Percentiles rank a stretch among this genome's conserved stretches.
Evolutionary conservation across 2,329 filamentous ascomycete species (phyloP).

Genomic region (Curvularia verruculosa): DNA sequence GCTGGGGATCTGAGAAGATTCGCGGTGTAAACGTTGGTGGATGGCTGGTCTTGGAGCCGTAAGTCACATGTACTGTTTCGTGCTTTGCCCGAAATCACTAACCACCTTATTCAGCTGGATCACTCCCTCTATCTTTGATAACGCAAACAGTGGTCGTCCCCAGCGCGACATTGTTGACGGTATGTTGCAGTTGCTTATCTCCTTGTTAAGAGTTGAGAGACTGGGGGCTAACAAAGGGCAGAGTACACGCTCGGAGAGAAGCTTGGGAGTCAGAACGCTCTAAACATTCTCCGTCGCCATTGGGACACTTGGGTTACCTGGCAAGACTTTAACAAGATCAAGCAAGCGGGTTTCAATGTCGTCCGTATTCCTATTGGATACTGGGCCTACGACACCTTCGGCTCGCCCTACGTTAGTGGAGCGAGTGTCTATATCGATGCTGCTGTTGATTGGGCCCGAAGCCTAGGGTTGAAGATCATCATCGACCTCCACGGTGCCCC

Average conservation of each 20-base stretch:
- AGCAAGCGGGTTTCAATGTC: conserved; percentile 62
- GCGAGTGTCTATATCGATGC: conserved; percentile 61
- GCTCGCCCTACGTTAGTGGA: conserved; percentile 59
- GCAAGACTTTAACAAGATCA: conserved; percentile 63
- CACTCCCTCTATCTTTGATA: conserved; percentile 62
- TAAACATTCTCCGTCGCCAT: conserved; percentile 54
- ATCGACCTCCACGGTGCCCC: conserved; percentile 65
- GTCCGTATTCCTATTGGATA: conserved; percentile 65
- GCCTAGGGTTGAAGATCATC: conserved; percentile 61
- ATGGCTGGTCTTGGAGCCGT: conserved; percentile 58
- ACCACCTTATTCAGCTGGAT: conserved; percentile 54
- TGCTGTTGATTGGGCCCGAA: conserved; percentile 63
- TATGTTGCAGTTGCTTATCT: not conserved
- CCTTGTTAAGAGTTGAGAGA: not conserved
- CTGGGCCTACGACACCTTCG: conserved; percentile 62
- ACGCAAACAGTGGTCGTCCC: conserved; percentile 29
- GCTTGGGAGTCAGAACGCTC: conserved; percentile 55
- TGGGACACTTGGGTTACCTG: conserved; percentile 60
- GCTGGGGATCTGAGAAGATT: conserved; percentile 59
- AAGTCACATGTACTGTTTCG: conserved; percentile 13
- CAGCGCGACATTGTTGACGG: conserved; percentile 51
- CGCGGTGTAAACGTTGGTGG: conserved; percentile 59
- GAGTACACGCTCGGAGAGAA: conserved; percentile 60
- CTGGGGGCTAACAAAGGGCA: not conserved
- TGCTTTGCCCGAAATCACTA: not conserved